Conservation (phyloP, 164 flowering plant genomes). For the Magnolia kwangsiensis region DNA sequence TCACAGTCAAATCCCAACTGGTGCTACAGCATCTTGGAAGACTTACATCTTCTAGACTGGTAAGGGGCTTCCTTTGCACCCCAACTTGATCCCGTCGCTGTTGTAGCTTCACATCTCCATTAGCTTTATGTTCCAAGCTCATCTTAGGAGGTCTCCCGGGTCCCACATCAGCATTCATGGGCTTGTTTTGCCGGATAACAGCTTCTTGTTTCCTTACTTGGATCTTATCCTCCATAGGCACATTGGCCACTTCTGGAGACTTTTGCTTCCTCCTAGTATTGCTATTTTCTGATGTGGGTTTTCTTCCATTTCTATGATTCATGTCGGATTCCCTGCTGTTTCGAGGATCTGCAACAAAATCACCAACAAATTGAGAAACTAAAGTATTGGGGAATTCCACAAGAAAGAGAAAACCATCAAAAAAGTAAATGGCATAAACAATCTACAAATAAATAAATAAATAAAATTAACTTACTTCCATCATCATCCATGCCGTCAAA, state of each 20-base stretch:
- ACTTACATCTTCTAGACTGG: constrained; percentile 41
- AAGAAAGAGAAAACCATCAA: constrained; percentile 32
- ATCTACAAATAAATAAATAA: not conserved
- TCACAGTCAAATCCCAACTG: not conserved
- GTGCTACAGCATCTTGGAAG: not conserved
- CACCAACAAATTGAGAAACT: constrained; percentile 20
- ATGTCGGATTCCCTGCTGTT: constrained; percentile 44
- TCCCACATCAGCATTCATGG: constrained; percentile 34
- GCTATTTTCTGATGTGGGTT: constrained; percentile 18
- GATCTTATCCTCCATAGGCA: constrained; percentile 28
- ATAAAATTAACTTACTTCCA: constrained; percentile 72
- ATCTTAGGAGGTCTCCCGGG: constrained; percentile 51
- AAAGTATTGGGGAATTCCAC: constrained; percentile 23
- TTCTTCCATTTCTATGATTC: constrained; percentile 51
- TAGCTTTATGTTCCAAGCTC: constrained; percentile 26
- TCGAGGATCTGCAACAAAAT: constrained; percentile 63
- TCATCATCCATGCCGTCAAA: constrained; percentile 95
- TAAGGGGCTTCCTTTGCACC: constrained; percentile 34
- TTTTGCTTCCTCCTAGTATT: constrained; percentile 29
- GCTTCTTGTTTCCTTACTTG: constrained; percentile 22
- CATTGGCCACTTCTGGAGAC: constrained; percentile 14
- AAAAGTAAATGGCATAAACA: not conserved
- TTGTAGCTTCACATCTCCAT: constrained; percentile 28
- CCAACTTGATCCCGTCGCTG: constrained; percentile 30
- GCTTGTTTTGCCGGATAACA: constrained; percentile 37